Percentiles rank a stretch among this genome's conserved stretches.
Conservation (phyloP, 768 basidiomycete species). For the Tricholoma furcatifolium region DNA sequence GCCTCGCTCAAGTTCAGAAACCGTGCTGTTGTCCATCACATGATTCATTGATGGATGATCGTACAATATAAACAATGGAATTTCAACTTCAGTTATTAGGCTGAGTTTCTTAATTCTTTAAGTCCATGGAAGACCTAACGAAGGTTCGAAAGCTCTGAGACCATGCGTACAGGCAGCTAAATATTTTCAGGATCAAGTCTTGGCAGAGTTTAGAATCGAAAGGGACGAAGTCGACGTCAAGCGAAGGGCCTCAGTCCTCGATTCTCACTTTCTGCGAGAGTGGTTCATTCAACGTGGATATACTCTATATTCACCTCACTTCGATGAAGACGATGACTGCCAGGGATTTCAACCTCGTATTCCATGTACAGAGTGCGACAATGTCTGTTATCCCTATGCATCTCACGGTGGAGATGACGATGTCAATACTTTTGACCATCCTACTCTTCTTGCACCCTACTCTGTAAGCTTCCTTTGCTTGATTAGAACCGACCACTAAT, state of each 20-base stretch:
- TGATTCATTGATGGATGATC: too few species aligned
- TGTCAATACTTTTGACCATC: neutral
- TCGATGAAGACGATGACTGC: neutral
- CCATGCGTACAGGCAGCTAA: neutral
- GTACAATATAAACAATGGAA: too few species aligned
- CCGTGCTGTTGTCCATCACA: too few species aligned
- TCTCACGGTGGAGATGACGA: neutral
- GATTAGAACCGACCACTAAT: too few species aligned
- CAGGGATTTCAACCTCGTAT: neutral
- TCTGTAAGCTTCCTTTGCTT: neutral
- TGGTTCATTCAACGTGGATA: conserved; percentile 1
- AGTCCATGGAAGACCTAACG: neutral
- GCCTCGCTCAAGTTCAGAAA: conserved; percentile 10
- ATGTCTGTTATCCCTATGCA: neutral
- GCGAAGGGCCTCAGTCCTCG: neutral
- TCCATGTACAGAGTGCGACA: neutral
- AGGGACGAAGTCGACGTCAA: neutral
- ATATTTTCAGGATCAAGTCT: neutral
- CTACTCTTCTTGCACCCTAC: neutral
- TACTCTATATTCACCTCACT: neutral
- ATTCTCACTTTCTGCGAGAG: neutral
- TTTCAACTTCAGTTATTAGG: too few species aligned
- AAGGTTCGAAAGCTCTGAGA: neutral
- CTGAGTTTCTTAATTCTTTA: too few species aligned
- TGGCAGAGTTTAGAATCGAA: neutral